Conservation (phyloP, 495 filamentous ascomycete species). For the Aspergillus avenaceus region DNA sequence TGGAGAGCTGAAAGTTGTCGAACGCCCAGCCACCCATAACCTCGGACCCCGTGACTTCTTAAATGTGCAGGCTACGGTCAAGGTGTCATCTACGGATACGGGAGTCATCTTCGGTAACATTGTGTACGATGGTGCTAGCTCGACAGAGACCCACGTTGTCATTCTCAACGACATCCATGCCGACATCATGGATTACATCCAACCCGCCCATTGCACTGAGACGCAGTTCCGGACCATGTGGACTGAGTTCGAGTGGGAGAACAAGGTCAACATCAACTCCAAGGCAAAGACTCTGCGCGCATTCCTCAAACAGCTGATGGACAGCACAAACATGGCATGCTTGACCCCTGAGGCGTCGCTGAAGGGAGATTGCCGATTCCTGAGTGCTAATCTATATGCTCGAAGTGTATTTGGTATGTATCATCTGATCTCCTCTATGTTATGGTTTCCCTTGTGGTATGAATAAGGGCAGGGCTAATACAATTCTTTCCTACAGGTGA, state of each 20-base stretch:
- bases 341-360: slow-evolving; percentile 93
- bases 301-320: slow-evolving; percentile 94
- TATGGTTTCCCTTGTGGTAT: not conserved
- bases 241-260: slow-evolving; percentile 99
- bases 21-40: slow-evolving; percentile 93
- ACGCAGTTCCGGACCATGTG: slow-evolving; percentile 99
- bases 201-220: slow-evolving; percentile 93
- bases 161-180: slow-evolving; percentile 99
- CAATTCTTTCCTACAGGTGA: slow-evolving; percentile 59
- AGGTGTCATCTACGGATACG: slow-evolving; percentile 96
- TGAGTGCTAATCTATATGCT: slow-evolving; percentile 96
- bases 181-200: slow-evolving; percentile 99
- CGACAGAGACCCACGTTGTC: slow-evolving; percentile 93
- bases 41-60: slow-evolving; percentile 92
- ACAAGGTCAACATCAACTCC: slow-evolving; percentile 99
- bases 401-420: slow-evolving; percentile 95
- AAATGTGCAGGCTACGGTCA: slow-evolving; percentile 98
- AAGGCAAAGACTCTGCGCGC: slow-evolving; percentile 90
- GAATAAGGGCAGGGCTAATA: slow-evolving; percentile 21
- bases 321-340: slow-evolving; percentile 97
- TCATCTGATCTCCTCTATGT: slow-evolving; percentile 5
- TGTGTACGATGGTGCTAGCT: slow-evolving; percentile 93
- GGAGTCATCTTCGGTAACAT: slow-evolving; percentile 99
- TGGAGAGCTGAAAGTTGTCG: slow-evolving; percentile 96
- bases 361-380: slow-evolving; percentile 96